These are phyloP conservation scores for Zygnema cylindricum DNA, from an alignment of 139 green algal species.

Conservation along the genomic window DNA sequence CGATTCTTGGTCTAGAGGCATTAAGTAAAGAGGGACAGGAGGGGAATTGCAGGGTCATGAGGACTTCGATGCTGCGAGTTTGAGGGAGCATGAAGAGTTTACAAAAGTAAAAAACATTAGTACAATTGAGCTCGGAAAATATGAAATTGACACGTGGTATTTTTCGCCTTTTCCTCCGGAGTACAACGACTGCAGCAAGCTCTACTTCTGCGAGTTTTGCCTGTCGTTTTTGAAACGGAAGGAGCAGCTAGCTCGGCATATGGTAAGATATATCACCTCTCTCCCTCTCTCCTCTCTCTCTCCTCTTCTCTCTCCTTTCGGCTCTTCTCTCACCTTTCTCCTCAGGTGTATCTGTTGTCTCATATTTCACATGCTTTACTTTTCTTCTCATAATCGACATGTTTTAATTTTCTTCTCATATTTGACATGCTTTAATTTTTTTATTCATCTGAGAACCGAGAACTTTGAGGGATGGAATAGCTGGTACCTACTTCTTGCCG, in stretches of 20 bases:
- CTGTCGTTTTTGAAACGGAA: slow-evolving; percentile 82
- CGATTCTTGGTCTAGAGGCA: no score
- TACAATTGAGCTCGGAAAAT: slow-evolving; percentile 89
- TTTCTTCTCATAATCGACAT: slow-evolving; percentile 27
- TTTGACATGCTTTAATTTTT: no score
- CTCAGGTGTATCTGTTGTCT: neutral
- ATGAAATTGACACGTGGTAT: slow-evolving; percentile 99
- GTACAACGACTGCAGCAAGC: slow-evolving; percentile 89
- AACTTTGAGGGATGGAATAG: no score
- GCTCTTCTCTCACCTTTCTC: neutral
- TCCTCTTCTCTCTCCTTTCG: neutral
- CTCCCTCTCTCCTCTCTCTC: neutral
- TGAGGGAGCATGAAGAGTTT: slow-evolving; percentile 97
- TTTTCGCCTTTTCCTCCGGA: slow-evolving; percentile 93
- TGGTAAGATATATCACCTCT: slow-evolving; percentile 63
- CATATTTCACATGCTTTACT: neutral
- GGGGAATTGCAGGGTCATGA: slow-evolving; percentile 82
- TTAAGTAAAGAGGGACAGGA: no score
- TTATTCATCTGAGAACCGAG: no score
- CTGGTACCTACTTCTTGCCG: no score
- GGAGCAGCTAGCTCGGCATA: slow-evolving; percentile 87
- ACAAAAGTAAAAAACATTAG: slow-evolving; percentile 98
- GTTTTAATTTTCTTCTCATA: no score
- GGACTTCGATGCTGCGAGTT: slow-evolving; percentile 86
- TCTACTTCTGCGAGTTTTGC: slow-evolving; percentile 97